Evolutionary conservation across 176 grass and related monocot species (phyloP), one percentile per base, ranked within the genome.

Genomic region (Eleusine indica): DNA sequence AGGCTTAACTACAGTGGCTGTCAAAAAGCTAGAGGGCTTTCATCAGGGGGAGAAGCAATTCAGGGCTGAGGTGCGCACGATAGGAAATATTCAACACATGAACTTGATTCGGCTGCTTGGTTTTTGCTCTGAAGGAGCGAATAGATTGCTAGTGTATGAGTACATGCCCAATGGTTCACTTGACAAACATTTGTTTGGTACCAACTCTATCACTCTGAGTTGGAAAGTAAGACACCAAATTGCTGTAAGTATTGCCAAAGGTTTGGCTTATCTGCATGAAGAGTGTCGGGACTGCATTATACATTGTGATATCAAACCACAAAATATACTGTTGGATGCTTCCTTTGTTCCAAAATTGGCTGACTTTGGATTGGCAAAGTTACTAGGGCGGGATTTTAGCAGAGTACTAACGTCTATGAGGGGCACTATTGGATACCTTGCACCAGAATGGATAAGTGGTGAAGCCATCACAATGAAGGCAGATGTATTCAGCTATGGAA

Each of bases 11-110:
- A 39, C 29, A 30, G 60, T 89, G 6, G 90, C 86, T 9, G 83
- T 92, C 19, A 92, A 92, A 81, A 89, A 72, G 64, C 79, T 92
- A 0, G 79, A 89, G 41, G 79, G 86, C 10, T 54, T 88, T 56
- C 75, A 52, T 14, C 90, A 92, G 21, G 90, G 90, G 54, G 90
- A 89, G 39, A 92, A 92, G 86, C 86, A 89, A 77, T 92, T 92
- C 56, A 76, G 86, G 66, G 65, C 82, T 6, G 89, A 91, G 63
- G 85, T 88, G 67, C 88, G 82, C 82, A 91, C 85, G 0, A 85
- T 91, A 3, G 90, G 90, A 38, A 89, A 13, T 22, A 86, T 92
- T 68, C 90, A 92, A 15, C 86, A 89, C 52, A 62, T 88, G 8
- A 91, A 91, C 58, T 66, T 88, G 70, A 84, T 88, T 56, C 82